phyloP scores from a whole-genome alignment of 2,329 filamentous ascomycete genomes.

The Trichophyton schoenleinii region DNA sequence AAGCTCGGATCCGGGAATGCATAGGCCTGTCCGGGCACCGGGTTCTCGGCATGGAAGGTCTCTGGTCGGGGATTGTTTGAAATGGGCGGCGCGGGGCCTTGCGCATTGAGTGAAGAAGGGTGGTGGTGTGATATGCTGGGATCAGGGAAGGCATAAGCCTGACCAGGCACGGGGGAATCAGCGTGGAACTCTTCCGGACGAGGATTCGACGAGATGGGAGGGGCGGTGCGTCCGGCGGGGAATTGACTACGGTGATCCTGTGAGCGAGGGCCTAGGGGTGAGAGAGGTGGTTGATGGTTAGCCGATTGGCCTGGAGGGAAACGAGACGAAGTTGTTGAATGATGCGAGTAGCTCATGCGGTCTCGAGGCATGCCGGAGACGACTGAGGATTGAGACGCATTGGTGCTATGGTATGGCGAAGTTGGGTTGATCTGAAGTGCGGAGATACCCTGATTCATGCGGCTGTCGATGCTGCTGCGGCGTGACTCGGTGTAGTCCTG shows the following conservation, averaged over 20 bases:
- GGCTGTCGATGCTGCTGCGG: slow-evolving; percentile 38
- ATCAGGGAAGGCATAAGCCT: slow-evolving; percentile 40
- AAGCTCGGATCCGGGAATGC: slow-evolving; percentile 37
- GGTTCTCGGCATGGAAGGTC: slow-evolving; percentile 39
- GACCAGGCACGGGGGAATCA: slow-evolving; percentile 37
- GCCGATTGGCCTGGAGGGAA: slow-evolving; percentile 26
- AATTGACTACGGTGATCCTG: slow-evolving; percentile 29
- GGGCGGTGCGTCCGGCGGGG: slow-evolving; percentile 35
- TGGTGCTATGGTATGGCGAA: slow-evolving; percentile 37
- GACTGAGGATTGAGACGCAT: slow-evolving; percentile 32
- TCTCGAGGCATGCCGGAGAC: slow-evolving; percentile 18
- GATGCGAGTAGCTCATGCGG: slow-evolving; percentile 22
- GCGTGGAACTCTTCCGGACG: slow-evolving; percentile 39
- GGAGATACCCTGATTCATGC: slow-evolving; percentile 39
- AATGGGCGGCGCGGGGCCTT: slow-evolving; percentile 29
- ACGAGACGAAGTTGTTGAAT: slow-evolving; percentile 12
- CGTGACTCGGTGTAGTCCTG: slow-evolving; percentile 35
- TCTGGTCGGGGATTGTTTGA: slow-evolving; percentile 38
- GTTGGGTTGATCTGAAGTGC: slow-evolving; percentile 32
- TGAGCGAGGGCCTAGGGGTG: slow-evolving; percentile 29
- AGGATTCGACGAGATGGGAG: slow-evolving; percentile 38
- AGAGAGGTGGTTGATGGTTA: slow-evolving; percentile 23
- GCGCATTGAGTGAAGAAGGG: slow-evolving; percentile 13
- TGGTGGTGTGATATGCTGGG: slow-evolving; percentile 24
- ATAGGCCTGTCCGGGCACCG: slow-evolving; percentile 39